These are phyloP conservation scores for Tylopilus orsonianus DNA, from an alignment of 1,284 basidiomycete species.

Conservation along the genomic window DNA sequence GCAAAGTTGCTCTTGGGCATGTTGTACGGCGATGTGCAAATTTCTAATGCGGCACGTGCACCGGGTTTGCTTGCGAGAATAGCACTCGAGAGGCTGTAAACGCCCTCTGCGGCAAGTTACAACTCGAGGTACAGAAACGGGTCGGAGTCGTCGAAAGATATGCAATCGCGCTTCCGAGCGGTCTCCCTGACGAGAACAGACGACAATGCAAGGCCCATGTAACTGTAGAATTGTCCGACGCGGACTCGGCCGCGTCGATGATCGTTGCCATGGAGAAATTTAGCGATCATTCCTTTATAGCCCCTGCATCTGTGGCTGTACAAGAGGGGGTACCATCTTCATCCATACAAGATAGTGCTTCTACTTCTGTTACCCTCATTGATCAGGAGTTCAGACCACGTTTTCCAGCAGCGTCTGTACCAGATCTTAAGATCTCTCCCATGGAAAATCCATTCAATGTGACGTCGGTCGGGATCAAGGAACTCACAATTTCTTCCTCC, in stretches of 20 bases:
- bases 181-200: constrained; percentile 40
- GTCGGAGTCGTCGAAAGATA: constrained; percentile 37
- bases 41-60: constrained; percentile 23
- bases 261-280: constrained; percentile 1
- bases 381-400: constrained; percentile 4
- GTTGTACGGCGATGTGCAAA: constrained; percentile 41
- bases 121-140: constrained; percentile 60
- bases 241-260: constrained; percentile 2
- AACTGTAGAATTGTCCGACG: too few relatives aligned
- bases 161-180: not conserved
- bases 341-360: constrained; percentile 7
- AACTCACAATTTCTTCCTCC: too few relatives aligned
- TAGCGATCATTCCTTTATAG: constrained; percentile 13
- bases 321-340: not conserved
- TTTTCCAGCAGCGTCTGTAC: constrained; percentile 22
- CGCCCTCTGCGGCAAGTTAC: constrained; percentile 64
- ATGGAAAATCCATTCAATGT: not conserved
- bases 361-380: constrained; percentile 7
- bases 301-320: not conserved
- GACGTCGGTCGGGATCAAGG: not conserved
- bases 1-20: constrained; percentile 48
- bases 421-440: constrained; percentile 3
- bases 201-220: not conserved
- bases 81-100: constrained; percentile 57
- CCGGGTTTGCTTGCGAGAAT: constrained; percentile 50